Conservation (phyloP, 108 stramenopile genomes). For the Skeletonema costatum region DNA sequence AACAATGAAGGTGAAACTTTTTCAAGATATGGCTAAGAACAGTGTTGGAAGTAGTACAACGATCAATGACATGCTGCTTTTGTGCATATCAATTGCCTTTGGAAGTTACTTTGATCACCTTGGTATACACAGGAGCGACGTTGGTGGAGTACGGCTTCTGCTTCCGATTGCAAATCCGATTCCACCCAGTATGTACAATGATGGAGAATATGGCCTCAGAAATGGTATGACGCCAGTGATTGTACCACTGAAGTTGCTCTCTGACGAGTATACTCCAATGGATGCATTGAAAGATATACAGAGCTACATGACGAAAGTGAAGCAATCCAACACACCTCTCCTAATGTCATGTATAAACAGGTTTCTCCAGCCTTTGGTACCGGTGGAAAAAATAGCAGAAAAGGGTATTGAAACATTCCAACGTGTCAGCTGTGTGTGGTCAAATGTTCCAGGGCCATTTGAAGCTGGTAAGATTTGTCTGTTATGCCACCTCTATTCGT, state of each 20-base stretch:
- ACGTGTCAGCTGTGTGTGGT: slow-evolving; percentile 14
- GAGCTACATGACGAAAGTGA: slow-evolving; percentile 15
- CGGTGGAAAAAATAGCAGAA: neutral
- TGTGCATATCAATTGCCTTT: slow-evolving; percentile 15
- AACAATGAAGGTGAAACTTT: slow-evolving; percentile 10
- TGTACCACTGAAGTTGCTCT: slow-evolving; percentile 4
- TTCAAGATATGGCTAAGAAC: slow-evolving; percentile 14
- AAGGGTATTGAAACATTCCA: slow-evolving; percentile 1
- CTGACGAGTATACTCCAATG: neutral
- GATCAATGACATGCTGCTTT: slow-evolving; percentile 18
- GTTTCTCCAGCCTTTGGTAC: slow-evolving; percentile 1
- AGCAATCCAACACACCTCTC: slow-evolving; percentile 21
- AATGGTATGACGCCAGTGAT: slow-evolving; percentile 21
- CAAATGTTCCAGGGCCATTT: slow-evolving; percentile 16
- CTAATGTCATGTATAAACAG: slow-evolving; percentile 13
- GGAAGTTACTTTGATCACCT: slow-evolving; percentile 19
- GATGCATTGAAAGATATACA: slow-evolving; percentile 1
- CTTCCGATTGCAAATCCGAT: slow-evolving; percentile 26
- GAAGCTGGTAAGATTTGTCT: neutral
- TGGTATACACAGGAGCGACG: neutral
- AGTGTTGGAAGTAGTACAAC: slow-evolving; percentile 5
- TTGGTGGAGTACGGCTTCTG: neutral
- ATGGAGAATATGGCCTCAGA: slow-evolving; percentile 6
- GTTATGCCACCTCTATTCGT: too few species aligned
- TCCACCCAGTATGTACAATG: slow-evolving; percentile 10